These are phyloP conservation scores for Suillus brevipes DNA, from an alignment of 768 basidiomycete genomes.

Conservation along the genomic window DNA sequence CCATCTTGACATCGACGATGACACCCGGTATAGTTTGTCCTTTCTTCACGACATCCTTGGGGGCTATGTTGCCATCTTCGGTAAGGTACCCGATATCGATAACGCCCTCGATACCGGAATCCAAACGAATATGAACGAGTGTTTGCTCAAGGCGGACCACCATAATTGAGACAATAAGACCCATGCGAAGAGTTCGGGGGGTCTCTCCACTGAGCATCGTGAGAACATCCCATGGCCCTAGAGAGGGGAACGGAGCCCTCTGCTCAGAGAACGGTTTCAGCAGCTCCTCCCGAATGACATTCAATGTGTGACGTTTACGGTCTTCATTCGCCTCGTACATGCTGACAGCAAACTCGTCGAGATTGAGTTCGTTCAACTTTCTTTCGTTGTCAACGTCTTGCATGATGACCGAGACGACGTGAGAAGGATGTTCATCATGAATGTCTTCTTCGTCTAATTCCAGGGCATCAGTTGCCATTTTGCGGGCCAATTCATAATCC, in stretches of 20 bases:
- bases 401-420: slow-evolving; percentile 85
- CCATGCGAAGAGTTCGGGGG: slow-evolving; percentile 66
- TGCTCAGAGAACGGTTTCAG: slow-evolving; percentile 77
- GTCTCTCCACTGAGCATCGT: slow-evolving; percentile 98
- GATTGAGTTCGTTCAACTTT: slow-evolving; percentile 86
- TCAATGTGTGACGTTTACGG: slow-evolving; percentile 86
- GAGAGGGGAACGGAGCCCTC: slow-evolving; percentile 61
- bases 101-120: slow-evolving; percentile 88
- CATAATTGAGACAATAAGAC: slow-evolving; percentile 79
- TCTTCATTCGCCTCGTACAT: slow-evolving; percentile 82
- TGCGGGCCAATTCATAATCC: slow-evolving; percentile 95
- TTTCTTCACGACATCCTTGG: slow-evolving; percentile 58
- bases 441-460: slow-evolving; percentile 98
- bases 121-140: slow-evolving; percentile 71
- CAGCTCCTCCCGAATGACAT: slow-evolving; percentile 86
- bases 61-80: slow-evolving; percentile 42
- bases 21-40: slow-evolving; percentile 81
- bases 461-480: slow-evolving; percentile 97
- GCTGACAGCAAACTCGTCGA: slow-evolving; percentile 95
- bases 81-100: slow-evolving; percentile 63
- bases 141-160: slow-evolving; percentile 56
- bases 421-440: slow-evolving; percentile 88
- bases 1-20: slow-evolving; percentile 70
- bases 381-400: slow-evolving; percentile 72
- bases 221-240: slow-evolving; percentile 77